Percentiles rank a stretch among this genome's conserved stretches.
phyloP scores from a whole-genome alignment of 805 yeast species.

The Metschnikowia amazonensis region DNA sequence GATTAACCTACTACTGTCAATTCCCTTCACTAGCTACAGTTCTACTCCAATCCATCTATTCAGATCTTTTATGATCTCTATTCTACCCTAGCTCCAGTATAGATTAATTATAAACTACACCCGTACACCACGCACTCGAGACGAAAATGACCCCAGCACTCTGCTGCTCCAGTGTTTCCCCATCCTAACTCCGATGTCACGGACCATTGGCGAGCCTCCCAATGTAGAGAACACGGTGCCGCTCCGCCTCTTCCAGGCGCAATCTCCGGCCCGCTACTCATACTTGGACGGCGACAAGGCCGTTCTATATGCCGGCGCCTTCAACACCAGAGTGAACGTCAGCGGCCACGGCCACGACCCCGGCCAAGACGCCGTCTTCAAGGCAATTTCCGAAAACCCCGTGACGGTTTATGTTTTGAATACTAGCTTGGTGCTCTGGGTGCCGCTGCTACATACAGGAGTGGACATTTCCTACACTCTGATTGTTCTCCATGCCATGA shows the following conservation, averaged over 20 bases:
- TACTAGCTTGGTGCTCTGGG: constrained; percentile 33
- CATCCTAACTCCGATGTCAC: constrained; percentile 1
- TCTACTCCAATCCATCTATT: too few relatives aligned
- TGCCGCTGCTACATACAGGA: constrained; percentile 20
- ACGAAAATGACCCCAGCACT: constrained; percentile 2
- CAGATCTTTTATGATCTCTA: too few relatives aligned
- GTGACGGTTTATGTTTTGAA: constrained; percentile 34
- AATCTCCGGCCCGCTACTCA: constrained; percentile 38
- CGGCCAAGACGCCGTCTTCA: neutral
- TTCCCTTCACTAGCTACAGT: too few relatives aligned
- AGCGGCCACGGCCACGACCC: neutral
- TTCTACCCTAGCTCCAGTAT: too few relatives aligned
- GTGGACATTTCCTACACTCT: constrained; percentile 34
- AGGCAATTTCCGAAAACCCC: neutral
- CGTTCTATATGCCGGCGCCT: constrained; percentile 40
- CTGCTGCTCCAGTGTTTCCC: neutral
- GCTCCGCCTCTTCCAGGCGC: constrained; percentile 28
- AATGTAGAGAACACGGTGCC: constrained; percentile 41
- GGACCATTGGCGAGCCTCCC: constrained; percentile 27
- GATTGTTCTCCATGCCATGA: constrained; percentile 33
- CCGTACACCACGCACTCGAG: constrained; percentile 3
- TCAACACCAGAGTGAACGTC: constrained; percentile 8
- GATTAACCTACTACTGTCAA: too few relatives aligned
- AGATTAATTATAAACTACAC: too few relatives aligned
- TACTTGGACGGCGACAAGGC: constrained; percentile 36